Conservation (phyloP, 2,329 filamentous ascomycete species). For the Verticillium nubilum region DNA sequence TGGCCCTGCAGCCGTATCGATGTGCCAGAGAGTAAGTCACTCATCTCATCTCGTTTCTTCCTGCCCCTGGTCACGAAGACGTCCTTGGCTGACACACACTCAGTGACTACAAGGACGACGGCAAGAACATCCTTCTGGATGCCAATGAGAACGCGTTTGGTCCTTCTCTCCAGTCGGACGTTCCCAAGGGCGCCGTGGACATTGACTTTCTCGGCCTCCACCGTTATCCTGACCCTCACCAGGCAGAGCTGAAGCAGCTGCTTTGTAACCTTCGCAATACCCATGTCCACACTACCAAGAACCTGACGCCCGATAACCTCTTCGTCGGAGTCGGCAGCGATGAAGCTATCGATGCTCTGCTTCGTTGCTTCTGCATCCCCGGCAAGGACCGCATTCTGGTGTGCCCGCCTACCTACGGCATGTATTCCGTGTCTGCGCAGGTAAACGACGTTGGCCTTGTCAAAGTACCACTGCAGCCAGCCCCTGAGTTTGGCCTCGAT, state of each 20-base stretch:
- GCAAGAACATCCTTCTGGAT: slow-evolving; percentile 90
- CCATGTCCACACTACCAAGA: slow-evolving; percentile 68
- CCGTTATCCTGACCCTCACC: slow-evolving; percentile 95
- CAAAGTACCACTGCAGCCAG: slow-evolving; percentile 73
- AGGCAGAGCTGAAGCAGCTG: slow-evolving; percentile 75
- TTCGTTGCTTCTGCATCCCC: slow-evolving; percentile 89
- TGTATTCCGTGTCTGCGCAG: slow-evolving; percentile 93
- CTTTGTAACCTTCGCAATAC: slow-evolving; percentile 87
- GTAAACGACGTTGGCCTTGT: slow-evolving; percentile 88
- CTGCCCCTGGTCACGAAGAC: background rate
- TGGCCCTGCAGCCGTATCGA: slow-evolving; percentile 71
- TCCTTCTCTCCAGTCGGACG: slow-evolving; percentile 60
- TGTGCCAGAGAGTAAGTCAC: slow-evolving; percentile 71
- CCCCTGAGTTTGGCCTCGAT: slow-evolving; percentile 70
- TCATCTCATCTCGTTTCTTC: background rate
- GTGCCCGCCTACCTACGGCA: slow-evolving; percentile 95
- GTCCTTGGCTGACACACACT: slow-evolving; percentile 12
- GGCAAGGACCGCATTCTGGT: slow-evolving; percentile 86
- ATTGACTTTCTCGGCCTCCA: slow-evolving; percentile 71
- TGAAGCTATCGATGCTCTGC: slow-evolving; percentile 90
- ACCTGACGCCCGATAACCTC: slow-evolving; percentile 72
- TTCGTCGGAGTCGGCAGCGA: slow-evolving; percentile 96
- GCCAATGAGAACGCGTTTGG: slow-evolving; percentile 98
- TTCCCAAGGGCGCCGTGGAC: slow-evolving; percentile 45
- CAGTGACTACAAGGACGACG: slow-evolving; percentile 98